Base-by-base conservation (phyloP, 2,329 filamentous ascomycete species). In the Dryadomyces quercivorus region DNA sequence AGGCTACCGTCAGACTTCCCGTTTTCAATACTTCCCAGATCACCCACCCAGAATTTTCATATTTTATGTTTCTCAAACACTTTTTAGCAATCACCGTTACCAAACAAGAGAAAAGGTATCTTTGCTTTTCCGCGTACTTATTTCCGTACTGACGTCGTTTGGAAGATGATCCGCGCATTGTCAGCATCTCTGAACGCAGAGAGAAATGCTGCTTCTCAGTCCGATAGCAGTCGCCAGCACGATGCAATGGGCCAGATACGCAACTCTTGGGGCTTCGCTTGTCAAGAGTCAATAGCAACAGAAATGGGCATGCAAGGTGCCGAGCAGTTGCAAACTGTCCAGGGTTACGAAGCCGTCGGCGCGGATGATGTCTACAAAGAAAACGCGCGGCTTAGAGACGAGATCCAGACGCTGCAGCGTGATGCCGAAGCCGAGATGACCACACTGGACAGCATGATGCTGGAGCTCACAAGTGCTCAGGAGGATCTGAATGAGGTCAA, bases 371-470 rank as follows among this genome's bases (percentile, higher is more conserved):
- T 20, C 18, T 9, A 31, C 2, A n/a, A 44, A 6, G 18, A 52
- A 18, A 22, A 44, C 6, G 44, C 22, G 3, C 9, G n/a, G 3
- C 54, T 55, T 22, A 26, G 15, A 15, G 54, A 43, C 9, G 22
- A 52, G 36, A 49, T 55, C n/a, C 36, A 20, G 18, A 26, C 22
- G 16, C 38, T 55, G 50, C 21, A 55, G 21, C 18, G 18, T 5
- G 54, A 55, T 22, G 34, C 50, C 36, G n/a, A 38, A 21, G 54
- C 54, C 36, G 34, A 52, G 44, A 36, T 50, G 36, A 5, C 5
- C n/a, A 21, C 36, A 6, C 38, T 55, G 22, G 54, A 55, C 22
- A 44, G 45, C 50, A 44, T 55, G 44, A 18, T 55, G 20, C 7
- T 9, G 5, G 26, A 44, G 34, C 50, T 55, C 3, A 49, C 21